Evolutionary conservation across 768 basidiomycete genomes (phyloP).

Genomic region (Boletus rex-veris): DNA sequence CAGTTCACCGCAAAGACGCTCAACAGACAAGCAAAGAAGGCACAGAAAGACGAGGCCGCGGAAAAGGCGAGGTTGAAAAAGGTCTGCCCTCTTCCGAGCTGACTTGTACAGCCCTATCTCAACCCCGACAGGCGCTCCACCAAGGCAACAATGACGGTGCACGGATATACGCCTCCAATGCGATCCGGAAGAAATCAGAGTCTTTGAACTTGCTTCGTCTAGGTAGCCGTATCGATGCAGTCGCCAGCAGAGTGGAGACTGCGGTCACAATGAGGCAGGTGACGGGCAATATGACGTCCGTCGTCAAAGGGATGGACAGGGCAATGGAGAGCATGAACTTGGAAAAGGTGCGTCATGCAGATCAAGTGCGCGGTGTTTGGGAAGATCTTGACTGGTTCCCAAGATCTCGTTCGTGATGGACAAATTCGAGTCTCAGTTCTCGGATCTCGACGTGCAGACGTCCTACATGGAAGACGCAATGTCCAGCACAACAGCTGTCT

Average conservation of each 20-base stretch:
- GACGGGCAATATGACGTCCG: constrained; percentile 94
- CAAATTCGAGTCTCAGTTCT: constrained; percentile 95
- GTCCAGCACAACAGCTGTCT: constrained; percentile 85
- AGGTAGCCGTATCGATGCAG: constrained; percentile 91
- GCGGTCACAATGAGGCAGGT: constrained; percentile 98
- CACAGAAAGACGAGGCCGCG: constrained; percentile 87
- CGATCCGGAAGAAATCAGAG: constrained; percentile 98
- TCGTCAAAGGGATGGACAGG: constrained; percentile 97
- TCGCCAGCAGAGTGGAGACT: constrained; percentile 94
- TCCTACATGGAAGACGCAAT: constrained; percentile 98
- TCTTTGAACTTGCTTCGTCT: constrained; percentile 86
- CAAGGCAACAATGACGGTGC: constrained; percentile 98
- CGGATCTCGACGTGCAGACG: constrained; percentile 96
- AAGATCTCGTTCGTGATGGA: constrained; percentile 99
- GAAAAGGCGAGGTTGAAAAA: constrained; percentile 94
- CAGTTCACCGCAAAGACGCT: constrained; percentile 99
- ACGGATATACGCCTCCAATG: constrained; percentile 96
- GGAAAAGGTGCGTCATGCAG: constrained; percentile 64
- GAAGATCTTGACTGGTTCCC: background rate
- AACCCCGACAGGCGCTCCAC: constrained; percentile 70
- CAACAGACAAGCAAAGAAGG: constrained; percentile 93
- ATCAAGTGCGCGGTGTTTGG: background rate
- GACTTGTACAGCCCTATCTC: background rate
- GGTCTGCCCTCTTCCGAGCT: constrained; percentile 40
- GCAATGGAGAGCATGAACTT: constrained; percentile 99